These are phyloP conservation scores for Eustoma russellianum DNA, from an alignment of 257 asterid species.

Conservation along the genomic window DNA sequence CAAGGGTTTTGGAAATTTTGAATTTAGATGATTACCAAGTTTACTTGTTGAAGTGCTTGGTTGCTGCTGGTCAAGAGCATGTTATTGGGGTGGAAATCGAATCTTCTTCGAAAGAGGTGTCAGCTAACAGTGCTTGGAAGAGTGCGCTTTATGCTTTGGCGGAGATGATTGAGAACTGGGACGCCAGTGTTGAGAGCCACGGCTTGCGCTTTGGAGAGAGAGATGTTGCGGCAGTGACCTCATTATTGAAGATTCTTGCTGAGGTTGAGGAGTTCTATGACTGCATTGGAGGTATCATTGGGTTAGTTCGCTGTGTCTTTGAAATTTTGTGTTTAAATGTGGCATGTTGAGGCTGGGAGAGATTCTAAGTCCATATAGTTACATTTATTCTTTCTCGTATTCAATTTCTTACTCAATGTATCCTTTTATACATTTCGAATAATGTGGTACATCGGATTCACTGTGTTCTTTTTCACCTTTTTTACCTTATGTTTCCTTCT, in stretches of 20 bases:
- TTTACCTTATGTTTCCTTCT: too few species aligned
- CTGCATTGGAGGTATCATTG: constrained; percentile 92
- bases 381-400: too few species aligned
- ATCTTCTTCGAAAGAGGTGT: constrained; percentile 21
- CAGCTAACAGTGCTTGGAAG: constrained; percentile 37
- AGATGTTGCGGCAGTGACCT: constrained; percentile 45
- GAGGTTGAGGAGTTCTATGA: constrained; percentile 85
- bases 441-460: too few species aligned
- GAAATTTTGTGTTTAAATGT: constrained; percentile 1
- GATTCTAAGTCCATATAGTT: too few species aligned
- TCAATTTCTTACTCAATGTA: not conserved
- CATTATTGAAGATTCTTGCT: constrained; percentile 63
- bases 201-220: constrained; percentile 25
- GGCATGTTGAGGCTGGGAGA: too few species aligned
- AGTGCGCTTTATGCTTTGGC: constrained; percentile 73
- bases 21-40: constrained; percentile 45
- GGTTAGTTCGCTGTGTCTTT: constrained; percentile 42
- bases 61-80: constrained; percentile 83
- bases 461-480: too few species aligned
- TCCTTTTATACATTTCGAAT: too few species aligned
- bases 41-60: constrained; percentile 75
- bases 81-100: constrained; percentile 38
- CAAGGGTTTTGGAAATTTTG: constrained; percentile 27
- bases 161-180: constrained; percentile 81
- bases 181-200: constrained; percentile 27